Base-by-base conservation (phyloP, 2,329 filamentous ascomycete genomes). In the Trematosphaeria pertusa region DNA sequence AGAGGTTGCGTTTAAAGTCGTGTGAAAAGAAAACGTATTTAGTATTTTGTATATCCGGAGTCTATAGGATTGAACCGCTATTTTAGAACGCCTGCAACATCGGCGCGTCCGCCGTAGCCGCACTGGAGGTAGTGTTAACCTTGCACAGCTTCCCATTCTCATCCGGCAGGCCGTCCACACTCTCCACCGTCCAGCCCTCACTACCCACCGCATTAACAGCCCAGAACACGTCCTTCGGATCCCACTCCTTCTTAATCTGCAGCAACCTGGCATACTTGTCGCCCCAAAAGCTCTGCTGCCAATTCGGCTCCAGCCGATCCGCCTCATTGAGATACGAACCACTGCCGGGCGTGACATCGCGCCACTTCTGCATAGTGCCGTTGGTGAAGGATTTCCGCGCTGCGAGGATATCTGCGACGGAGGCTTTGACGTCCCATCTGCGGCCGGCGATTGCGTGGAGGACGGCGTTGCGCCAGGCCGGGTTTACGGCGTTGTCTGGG, bases 201-300 rank as follows among this genome's bases (percentile, higher is more conserved):
- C 58, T 64, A 7, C 61, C 60, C 7, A 65, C 62, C 4, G 52
- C 53, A 38, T 59, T 54, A 19, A 48, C 42, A 17, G 55, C 62
- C 56, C 58, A 66, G 41, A 63, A 54, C 6, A 72, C 43, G 9
- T 60, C 61, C 9, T 51, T 53, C 19, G 46, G 32, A 44, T 63
- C 59, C 24, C 22, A 36, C 11, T 56, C 48, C 34, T 53, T 40
- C 50, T 63, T 63, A 17, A 63, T 59, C 11, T 37, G 18, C 26
- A 54, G 39, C 30, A 63, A 38, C 22, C 35, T 50, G 6, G 41
- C 39, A 42, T 63, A 63, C 15, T 63, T 60, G 19, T 52, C 44
- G 1, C 71, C 73, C 64, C 65, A 75, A 48, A 73, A 75, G 10
- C 64, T 63, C 24, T 60, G 18, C 43, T 72, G 66, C 50, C 69